Base-by-base conservation (phyloP, 768 basidiomycete species). In the Rhizopogon roseolus region DNA sequence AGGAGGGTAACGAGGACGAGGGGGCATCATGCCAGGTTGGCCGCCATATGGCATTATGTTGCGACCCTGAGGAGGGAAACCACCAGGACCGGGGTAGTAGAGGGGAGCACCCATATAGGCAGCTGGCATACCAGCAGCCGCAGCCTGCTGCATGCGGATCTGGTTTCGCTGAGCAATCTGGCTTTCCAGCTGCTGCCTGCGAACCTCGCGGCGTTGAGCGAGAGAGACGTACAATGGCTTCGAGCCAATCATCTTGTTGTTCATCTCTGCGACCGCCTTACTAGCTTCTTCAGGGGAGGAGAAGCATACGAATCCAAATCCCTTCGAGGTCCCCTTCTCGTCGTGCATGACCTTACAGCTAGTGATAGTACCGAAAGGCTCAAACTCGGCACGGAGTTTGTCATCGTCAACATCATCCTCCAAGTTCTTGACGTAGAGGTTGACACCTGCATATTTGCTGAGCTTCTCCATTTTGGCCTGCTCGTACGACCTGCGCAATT, bases 271-370 rank as follows among this genome's bases (percentile, higher is more conserved):
- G 56, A 98, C 94, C 57, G 97, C 97, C 78, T 98, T 98, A 66
- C 93, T 98, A 22, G 97, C 95, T 75, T 99, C 97, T 61, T 99
- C 97, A 45, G 97, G 94, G 50, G 93, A 88, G 36, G 93, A 93
- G 80, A 93, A 99, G 75, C 97, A 99, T 63, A 99, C 97, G 69
- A 99, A 99, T 60, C 97, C 97, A 66, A 99, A 99, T 61, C 96
- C 94, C 71, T 94, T 94, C 9, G 94, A 97, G 50, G 79, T 84
- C 55, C 81, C 82, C 73, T 92, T 96, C 55, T 98, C 97, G 72
- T 98, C 96, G 60, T 90, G 86, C 97, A 99, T 99, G 69, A 99
- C 90, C 79, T 97, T 98, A 82, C 90, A 95, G 69, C 93, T 96
- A 60, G 96, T 99, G 76, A 99, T 94, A 58, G 90, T 83, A 50